Evolutionary conservation across 192 early-diverging fungal genomes (phyloP), one percentile per base, ranked within the genome.

Genomic region (Backusella sp.): DNA sequence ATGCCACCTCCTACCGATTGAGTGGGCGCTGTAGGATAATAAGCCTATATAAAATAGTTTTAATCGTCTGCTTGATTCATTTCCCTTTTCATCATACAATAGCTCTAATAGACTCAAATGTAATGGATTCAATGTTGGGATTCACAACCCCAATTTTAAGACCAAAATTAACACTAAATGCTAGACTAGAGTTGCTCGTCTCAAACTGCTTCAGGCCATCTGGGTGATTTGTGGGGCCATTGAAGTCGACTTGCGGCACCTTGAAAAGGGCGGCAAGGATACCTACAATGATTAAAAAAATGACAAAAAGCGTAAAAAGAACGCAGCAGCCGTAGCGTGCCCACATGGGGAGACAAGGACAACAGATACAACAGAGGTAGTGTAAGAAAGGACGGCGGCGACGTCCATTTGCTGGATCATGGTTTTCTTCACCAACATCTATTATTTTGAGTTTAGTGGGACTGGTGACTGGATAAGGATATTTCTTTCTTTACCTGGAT

Each of bases 1-100:
- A 67, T 49, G 14, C 88, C 88, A 28, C 85, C 85, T 19, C 88
- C 88, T 34, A 89, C 82, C 6, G 77, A 17, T n/a, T 72, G 72
- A 15, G 73, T 39, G 3, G 72, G 77, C 4, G 42, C 6, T 4
- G 46, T 73, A 2, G 62, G 71, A 73, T 78, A 73, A 68, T 68
- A 78, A 1, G 72, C 77, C 77, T 78, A 35, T 53, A 70, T 35
- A 72, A 6, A 6, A 76, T 65, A 9, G 14, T 17, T 44, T 44
- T 14, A 44, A 4, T 44, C 4, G 42, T 17, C 15, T 44, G 3
- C 42, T 44, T 44, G 12, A 44, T 17, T 12, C 15, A 15, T 0
- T 17, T 19, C 15, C 17, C 17, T 19, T 6, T 6, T 52, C 65
- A 32, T 32, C 46, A 76, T 76, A 79, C 81, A 30, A 75, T 65